Conservation (phyloP, 805 yeast species). For the Saccharomycopsis sp. region DNA sequence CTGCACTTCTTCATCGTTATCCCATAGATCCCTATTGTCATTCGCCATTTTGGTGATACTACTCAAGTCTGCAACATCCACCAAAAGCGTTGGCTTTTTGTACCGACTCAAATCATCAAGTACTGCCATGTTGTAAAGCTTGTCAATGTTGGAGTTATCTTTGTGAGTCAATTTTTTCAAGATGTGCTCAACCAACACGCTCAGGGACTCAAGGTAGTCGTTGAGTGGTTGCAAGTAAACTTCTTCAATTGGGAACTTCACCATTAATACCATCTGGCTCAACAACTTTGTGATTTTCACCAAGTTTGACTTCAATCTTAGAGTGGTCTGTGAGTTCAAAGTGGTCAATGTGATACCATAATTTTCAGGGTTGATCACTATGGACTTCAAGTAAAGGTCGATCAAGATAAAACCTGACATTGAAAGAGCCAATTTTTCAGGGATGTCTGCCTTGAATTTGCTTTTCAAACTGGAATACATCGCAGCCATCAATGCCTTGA, state of each 20-base stretch:
- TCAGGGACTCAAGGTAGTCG: conserved; percentile 51
- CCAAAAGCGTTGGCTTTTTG: conserved; percentile 32
- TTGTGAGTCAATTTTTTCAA: conserved; percentile 39
- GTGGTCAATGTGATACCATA: conserved; percentile 39
- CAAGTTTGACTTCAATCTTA: conserved; percentile 37
- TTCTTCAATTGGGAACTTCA: conserved; percentile 51
- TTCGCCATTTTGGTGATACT: no score
- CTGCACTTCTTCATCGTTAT: no score
- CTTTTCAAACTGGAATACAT: conserved; percentile 33
- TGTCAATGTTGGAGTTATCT: conserved; percentile 46
- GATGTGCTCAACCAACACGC: conserved; percentile 37
- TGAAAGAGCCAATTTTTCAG: conserved; percentile 41
- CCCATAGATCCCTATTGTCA: no score
- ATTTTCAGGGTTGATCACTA: conserved; percentile 45
- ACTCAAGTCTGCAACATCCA: conserved; percentile 34
- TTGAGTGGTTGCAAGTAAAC: conserved; percentile 73
- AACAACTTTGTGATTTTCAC: conserved; percentile 48
- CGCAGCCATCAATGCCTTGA: conserved; percentile 28
- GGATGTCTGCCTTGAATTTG: conserved; percentile 45
- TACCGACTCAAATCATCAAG: conserved; percentile 59
- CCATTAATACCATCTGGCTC: conserved; percentile 58
- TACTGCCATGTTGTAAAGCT: conserved; percentile 49
- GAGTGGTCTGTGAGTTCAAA: conserved; percentile 15
- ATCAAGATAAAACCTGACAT: conserved; percentile 58
- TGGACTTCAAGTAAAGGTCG: conserved; percentile 40